Evolutionary conservation across 73 alveolate species (phyloP).

Genomic region (Paramecium sexaurelia): DNA sequence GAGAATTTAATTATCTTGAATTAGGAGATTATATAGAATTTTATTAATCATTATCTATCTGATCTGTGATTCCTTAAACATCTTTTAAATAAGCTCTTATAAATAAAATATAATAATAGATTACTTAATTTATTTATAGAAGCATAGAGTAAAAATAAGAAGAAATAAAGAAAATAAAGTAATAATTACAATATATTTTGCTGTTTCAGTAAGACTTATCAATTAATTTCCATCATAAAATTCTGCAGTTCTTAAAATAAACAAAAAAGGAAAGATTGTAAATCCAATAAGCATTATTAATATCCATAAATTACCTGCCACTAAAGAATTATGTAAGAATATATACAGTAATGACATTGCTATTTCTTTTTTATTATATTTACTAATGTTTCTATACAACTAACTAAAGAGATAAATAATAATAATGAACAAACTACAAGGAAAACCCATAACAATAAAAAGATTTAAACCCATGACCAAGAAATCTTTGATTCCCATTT

Average conservation of each 20-base stretch:
- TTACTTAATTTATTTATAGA: slow-evolving; percentile 40
- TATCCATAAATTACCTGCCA: slow-evolving; percentile 57
- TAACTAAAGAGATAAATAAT: background rate
- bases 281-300: slow-evolving; percentile 26
- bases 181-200: background rate
- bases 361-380: background rate
- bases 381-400: slow-evolving; percentile 25
- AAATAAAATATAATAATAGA: background rate
- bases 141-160: slow-evolving; percentile 13
- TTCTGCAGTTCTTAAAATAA: background rate
- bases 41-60: background rate
- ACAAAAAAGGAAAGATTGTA: slow-evolving; percentile 44
- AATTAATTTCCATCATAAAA: slow-evolving; percentile 33
- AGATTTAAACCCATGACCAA: slow-evolving; percentile 42
- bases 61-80: slow-evolving; percentile 34
- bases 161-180: background rate
- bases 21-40: background rate
- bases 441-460: slow-evolving; percentile 22
- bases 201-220: background rate
- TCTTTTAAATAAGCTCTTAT: slow-evolving; percentile 6
- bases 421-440: slow-evolving; percentile 35
- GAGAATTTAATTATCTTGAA: background rate
- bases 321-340: background rate
- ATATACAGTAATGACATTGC: slow-evolving; percentile 23
- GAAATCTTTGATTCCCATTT: slow-evolving; percentile 38